Evolutionary conservation across 2,329 filamentous ascomycete genomes (phyloP), one percentile per base, ranked within the genome.

Genomic region (Trichoderma sp.): DNA sequence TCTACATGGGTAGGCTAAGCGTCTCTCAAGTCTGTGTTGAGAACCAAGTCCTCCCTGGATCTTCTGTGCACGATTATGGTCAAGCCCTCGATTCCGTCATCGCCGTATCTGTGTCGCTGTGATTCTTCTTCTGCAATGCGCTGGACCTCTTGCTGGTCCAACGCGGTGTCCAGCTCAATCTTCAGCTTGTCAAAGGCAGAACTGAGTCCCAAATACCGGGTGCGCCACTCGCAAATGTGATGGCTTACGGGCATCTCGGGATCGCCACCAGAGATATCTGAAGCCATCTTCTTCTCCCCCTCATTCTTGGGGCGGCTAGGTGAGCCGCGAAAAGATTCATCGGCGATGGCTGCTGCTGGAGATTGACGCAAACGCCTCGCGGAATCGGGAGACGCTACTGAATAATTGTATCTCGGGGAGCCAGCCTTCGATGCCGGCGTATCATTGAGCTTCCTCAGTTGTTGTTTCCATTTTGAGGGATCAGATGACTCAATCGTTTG

Each of bases 11-110:
- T 10, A 15, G 21, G 12, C 7, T 50, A 24, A 30, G 45, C 52
- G 48, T 67, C 63, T 28, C 43, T 59, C 71, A 83, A 73, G 70
- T 83, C 79, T 3, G 82, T 83, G 63, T 81, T 82, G 69, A 85
- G 80, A 54, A 84, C 78, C 69, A 85, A 69, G 67, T 85, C 82
- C 55, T 83, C 81, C 71, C 77, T 81, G 51, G 78, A 77, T 69
- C 73, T 79, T 69, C 82, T 73, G 72, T 83, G 83, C 72, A 85
- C 74, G 54, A 83, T 79, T 66, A 84, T 80, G 6, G 82, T 84
- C 59, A 84, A 70, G 12, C 81, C 81, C 65, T 82, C 77, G 34
- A 84, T 79, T 17, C 78, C 78, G 52, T 80, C 68, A 26, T 80
- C 77, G 17, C 75, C 75, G 43, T 63, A 68, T 12, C 61, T 62